These are phyloP conservation scores for Spergularia bocconei DNA, from an alignment of 148 eudicot genomes.

Conservation along the genomic window DNA sequence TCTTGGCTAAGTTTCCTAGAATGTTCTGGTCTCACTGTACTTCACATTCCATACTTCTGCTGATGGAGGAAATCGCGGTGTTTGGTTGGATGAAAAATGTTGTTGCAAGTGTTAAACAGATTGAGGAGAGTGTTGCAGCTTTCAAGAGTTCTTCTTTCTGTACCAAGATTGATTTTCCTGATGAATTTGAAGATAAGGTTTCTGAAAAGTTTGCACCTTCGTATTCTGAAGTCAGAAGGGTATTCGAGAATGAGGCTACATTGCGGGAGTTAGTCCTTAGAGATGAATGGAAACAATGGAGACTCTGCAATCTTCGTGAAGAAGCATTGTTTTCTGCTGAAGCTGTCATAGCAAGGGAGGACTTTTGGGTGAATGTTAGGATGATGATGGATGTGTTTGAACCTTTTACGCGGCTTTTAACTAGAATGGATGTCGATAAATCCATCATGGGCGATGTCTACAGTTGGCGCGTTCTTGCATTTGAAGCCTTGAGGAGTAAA, in stretches of 20 bases:
- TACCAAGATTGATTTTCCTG: slow-evolving; percentile 3
- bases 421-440: slow-evolving; percentile 29
- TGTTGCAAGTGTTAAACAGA: slow-evolving; percentile 27
- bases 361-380: slow-evolving; percentile 33
- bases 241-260: slow-evolving; percentile 20
- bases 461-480: slow-evolving; percentile 35
- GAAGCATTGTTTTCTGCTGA: slow-evolving; percentile 22
- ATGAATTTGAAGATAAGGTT: slow-evolving; percentile 18
- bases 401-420: slow-evolving; percentile 31
- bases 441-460: slow-evolving; percentile 38
- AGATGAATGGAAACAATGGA: slow-evolving; percentile 47
- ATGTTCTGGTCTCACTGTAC: slow-evolving; percentile 52
- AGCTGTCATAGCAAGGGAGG: slow-evolving; percentile 26
- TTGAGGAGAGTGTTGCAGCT: slow-evolving; percentile 28
- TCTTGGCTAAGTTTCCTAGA: slow-evolving; percentile 35
- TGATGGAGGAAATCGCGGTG: slow-evolving; percentile 41
- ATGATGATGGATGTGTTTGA: slow-evolving; percentile 33
- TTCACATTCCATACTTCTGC: slow-evolving; percentile 35
- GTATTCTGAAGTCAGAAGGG: slow-evolving; percentile 30
- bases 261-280: slow-evolving; percentile 25
- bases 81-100: slow-evolving; percentile 38
- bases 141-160: slow-evolving; percentile 24
- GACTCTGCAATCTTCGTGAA: slow-evolving; percentile 15
- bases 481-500: slow-evolving; percentile 32
- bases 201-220: slow-evolving; percentile 35